phyloP scores from a whole-genome alignment of 768 basidiomycete species.

The Auriscalpium orientale region DNA sequence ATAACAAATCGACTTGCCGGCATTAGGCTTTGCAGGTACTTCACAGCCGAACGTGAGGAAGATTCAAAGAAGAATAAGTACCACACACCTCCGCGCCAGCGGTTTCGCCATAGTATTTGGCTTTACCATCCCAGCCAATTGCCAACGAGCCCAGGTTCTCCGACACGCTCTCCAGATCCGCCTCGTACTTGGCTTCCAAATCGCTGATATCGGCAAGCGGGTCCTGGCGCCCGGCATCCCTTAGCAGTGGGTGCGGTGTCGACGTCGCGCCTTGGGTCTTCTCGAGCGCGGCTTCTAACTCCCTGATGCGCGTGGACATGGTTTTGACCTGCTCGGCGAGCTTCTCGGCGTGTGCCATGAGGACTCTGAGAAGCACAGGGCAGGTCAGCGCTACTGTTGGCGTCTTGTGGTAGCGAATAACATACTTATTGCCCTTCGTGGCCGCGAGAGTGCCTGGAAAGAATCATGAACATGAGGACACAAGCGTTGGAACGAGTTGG shows the following conservation, averaged over 20 bases:
- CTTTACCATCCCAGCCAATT: conserved; percentile 40
- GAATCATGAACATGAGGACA: background rate
- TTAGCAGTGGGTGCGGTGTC: conserved; percentile 5
- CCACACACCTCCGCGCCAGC: conserved; percentile 40
- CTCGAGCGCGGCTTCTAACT: conserved; percentile 38
- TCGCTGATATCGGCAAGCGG: background rate
- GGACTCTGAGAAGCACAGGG: conserved; percentile 29
- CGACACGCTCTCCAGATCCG: conserved; percentile 25
- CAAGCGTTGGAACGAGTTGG: background rate
- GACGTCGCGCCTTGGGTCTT: conserved; percentile 18
- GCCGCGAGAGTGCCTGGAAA: conserved; percentile 38
- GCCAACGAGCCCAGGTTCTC: conserved; percentile 41
- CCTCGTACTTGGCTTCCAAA: conserved; percentile 3
- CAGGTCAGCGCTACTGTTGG: background rate
- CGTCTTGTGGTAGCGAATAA: background rate
- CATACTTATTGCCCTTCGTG: conserved; percentile 51
- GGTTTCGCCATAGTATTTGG: conserved; percentile 43
- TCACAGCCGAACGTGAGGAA: too few species aligned
- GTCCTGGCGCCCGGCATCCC: background rate
- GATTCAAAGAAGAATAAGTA: too few species aligned
- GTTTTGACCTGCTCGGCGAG: conserved; percentile 40
- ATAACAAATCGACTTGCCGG: background rate
- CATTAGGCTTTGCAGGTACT: conserved; percentile 19
- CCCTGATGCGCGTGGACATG: conserved; percentile 33
- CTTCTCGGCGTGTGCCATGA: conserved; percentile 42